These are phyloP conservation scores for Physcomitrium patens DNA, from an alignment of 225 moss, liverwort and hornwort species.

Conservation along the genomic window DNA sequence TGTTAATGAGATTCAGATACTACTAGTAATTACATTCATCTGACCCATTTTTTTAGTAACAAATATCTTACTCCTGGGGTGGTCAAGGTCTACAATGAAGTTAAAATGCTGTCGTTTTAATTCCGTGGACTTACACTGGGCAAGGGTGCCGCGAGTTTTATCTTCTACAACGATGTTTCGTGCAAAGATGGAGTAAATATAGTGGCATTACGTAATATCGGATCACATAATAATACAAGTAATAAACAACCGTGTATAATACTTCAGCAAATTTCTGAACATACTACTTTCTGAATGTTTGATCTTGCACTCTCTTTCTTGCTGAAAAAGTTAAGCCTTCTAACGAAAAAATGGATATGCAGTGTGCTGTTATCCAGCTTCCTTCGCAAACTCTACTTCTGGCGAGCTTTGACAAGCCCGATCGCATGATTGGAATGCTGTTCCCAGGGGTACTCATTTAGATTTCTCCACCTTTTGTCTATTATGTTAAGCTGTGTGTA, in stretches of 20 bases:
- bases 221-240: too few species aligned
- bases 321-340: background rate
- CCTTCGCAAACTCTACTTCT: slow-evolving; percentile 94
- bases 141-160: slow-evolving; percentile 4
- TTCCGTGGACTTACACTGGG: background rate
- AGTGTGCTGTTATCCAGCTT: slow-evolving; percentile 99
- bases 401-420: slow-evolving; percentile 91
- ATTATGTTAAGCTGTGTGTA: slow-evolving; percentile 14
- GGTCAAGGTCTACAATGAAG: background rate
- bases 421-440: slow-evolving; percentile 99
- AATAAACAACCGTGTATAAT: background rate
- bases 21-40: slow-evolving; percentile 19
- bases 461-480: slow-evolving; percentile 6
- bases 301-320: background rate
- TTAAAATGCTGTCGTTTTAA: background rate
- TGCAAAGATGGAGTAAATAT: slow-evolving; percentile 4
- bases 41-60: background rate
- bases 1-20: background rate
- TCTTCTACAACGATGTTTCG: slow-evolving; percentile 15
- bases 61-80: slow-evolving; percentile 8
- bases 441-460: slow-evolving; percentile 83
- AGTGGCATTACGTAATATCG: too few species aligned
- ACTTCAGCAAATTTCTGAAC: slow-evolving; percentile 18
- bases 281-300: slow-evolving; percentile 3
- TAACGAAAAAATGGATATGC: slow-evolving; percentile 38